These are phyloP conservation scores for Cryphonectria naterciae DNA, from an alignment of 2,329 filamentous ascomycete genomes.

Conservation along the genomic window DNA sequence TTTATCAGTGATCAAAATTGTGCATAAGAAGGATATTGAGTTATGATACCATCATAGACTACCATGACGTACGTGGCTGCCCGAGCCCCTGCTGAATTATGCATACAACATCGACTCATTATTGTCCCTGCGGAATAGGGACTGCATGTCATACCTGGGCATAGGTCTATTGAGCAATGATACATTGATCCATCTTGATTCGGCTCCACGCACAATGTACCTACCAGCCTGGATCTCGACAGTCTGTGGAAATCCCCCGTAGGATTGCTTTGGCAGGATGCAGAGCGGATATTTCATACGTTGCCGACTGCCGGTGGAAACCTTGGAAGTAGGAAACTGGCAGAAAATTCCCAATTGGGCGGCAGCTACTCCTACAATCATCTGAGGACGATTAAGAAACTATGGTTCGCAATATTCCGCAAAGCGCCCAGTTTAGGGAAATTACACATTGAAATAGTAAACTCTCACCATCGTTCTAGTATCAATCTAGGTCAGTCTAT, in stretches of 20 bases:
- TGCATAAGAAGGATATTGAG: too few species aligned
- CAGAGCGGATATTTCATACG: background rate
- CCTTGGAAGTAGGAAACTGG: background rate
- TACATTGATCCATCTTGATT: background rate
- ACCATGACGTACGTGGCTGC: background rate
- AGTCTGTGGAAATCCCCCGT: background rate
- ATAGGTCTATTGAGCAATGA: background rate
- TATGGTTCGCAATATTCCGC: background rate
- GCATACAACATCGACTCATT: background rate
- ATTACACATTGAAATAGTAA: background rate
- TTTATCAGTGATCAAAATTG: background rate
- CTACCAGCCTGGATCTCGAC: background rate
- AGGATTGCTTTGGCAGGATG: background rate
- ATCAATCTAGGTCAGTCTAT: background rate
- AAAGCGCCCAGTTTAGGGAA: background rate
- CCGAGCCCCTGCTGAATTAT: background rate
- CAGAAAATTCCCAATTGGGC: background rate
- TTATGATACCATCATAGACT: too few species aligned
- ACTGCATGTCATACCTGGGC: background rate
- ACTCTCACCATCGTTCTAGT: background rate
- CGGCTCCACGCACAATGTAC: background rate
- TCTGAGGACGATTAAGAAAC: background rate
- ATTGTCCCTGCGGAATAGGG: background rate
- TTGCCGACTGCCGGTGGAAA: background rate
- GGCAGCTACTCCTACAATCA: background rate